Conservation (phyloP, 1,284 basidiomycete genomes). For the Melampsora medusae region DNA sequence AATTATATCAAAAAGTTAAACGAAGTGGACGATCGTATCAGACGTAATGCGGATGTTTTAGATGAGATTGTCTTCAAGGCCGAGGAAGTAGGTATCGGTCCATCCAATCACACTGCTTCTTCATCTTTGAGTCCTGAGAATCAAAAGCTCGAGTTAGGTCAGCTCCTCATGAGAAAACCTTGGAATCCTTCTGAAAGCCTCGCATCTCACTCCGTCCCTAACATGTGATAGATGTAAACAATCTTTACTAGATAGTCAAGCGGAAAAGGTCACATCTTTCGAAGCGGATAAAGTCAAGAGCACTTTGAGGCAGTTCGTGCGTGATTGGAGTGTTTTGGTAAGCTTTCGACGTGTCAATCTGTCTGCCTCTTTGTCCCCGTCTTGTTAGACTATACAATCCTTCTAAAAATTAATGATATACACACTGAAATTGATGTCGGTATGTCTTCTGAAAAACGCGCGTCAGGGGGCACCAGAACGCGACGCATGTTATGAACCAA, state of each 20-base stretch:
- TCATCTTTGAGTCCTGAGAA: neutral
- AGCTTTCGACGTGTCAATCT: constrained; percentile 40
- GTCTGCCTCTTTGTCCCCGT: constrained; percentile 5
- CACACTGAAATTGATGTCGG: neutral
- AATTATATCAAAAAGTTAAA: constrained; percentile 26
- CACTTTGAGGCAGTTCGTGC: constrained; percentile 82
- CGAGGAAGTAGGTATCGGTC: constrained; percentile 13
- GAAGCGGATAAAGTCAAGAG: constrained; percentile 58
- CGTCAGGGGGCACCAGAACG: constrained; percentile 71
- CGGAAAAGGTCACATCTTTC: constrained; percentile 66
- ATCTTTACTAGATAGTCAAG: too few relatives aligned
- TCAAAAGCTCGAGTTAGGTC: too few relatives aligned
- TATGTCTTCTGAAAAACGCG: constrained; percentile 5
- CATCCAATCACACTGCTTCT: neutral
- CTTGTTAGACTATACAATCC: neutral
- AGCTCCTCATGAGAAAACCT: too few relatives aligned
- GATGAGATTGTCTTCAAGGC: constrained; percentile 34
- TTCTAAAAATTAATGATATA: neutral
- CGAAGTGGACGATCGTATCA: constrained; percentile 39
- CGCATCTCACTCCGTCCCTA: neutral
- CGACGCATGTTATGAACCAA: constrained; percentile 72
- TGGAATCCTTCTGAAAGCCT: too few relatives aligned
- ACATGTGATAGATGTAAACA: too few relatives aligned
- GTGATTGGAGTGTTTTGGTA: constrained; percentile 83
- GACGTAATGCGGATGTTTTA: constrained; percentile 23